phyloP scores from a whole-genome alignment of 2,329 filamentous ascomycete genomes.

The Xylariaceae sp. region DNA sequence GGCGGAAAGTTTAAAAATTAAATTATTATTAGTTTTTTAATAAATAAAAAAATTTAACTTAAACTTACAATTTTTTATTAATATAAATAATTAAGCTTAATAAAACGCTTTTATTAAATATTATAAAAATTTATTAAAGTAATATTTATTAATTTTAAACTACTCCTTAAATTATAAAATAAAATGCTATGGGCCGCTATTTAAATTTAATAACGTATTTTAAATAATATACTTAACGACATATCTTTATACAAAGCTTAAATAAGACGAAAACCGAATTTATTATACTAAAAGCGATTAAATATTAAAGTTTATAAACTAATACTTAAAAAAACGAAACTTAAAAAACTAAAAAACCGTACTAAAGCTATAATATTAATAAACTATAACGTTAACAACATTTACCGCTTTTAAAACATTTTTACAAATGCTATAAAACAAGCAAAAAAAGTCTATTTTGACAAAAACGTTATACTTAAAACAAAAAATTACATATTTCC shows the following conservation, averaged over 20 bases:
- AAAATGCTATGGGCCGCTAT: not conserved
- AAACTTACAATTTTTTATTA: not conserved
- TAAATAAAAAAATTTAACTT: not conserved
- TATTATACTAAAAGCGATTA: not conserved
- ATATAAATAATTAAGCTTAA: not conserved
- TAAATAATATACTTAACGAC: not conserved
- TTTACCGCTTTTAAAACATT: not conserved
- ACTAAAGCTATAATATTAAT: not conserved
- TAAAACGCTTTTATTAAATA: not conserved
- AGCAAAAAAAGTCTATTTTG: not conserved
- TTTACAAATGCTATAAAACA: not conserved
- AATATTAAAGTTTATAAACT: not conserved
- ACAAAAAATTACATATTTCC: not conserved
- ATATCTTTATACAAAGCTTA: constrained; percentile 1
- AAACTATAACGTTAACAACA: not conserved
- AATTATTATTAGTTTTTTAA: not conserved
- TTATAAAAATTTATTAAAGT: not conserved
- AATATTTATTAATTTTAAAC: not conserved
- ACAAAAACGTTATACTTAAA: too few species aligned
- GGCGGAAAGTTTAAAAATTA: not conserved
- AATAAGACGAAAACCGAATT: not conserved
- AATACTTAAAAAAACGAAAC: not conserved
- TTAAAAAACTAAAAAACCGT: not conserved
- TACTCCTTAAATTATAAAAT: not conserved
- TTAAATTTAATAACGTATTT: not conserved